A percentile compares a stretch with the other conserved stretches of the same genome.
phyloP scores from a whole-genome alignment of 2,329 filamentous ascomycete species.

The Zasmidium angulare region DNA sequence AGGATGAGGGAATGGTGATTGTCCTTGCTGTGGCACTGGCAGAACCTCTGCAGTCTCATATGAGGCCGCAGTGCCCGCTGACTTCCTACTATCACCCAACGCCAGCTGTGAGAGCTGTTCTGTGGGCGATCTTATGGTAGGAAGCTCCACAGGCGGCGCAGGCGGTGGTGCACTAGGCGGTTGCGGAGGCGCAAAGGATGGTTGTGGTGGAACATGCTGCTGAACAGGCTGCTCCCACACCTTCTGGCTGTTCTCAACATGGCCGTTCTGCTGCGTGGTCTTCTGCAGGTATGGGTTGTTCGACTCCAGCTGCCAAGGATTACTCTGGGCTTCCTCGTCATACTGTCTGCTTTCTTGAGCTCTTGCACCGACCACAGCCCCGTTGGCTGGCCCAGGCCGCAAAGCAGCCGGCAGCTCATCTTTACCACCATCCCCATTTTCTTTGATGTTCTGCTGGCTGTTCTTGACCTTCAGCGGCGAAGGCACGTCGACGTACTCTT shows the following conservation, averaged over 20 bases:
- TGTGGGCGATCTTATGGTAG: conserved; percentile 41
- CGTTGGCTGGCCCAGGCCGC: conserved; percentile 26
- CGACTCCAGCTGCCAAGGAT: conserved; percentile 29
- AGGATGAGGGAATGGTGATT: conserved; percentile 24
- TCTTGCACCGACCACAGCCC: conserved; percentile 7
- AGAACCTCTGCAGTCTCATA: conserved; percentile 26
- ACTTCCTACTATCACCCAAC: conserved; percentile 27
- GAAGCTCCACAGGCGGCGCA: conserved; percentile 39
- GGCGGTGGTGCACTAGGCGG: conserved; percentile 20
- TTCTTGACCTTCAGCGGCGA: conserved; percentile 29
- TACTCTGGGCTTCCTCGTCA: conserved; percentile 26
- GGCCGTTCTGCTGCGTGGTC: conserved; percentile 13
- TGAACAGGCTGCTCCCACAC: conserved; percentile 39
- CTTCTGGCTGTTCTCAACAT: conserved; percentile 36
- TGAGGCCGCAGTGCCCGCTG: conserved; percentile 17
- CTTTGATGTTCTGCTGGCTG: conserved; percentile 26
- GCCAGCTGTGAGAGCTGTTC: conserved; percentile 41
- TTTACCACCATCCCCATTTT: conserved; percentile 17
- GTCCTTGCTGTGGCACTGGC: conserved; percentile 29
- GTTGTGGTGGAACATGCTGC: conserved; percentile 12
- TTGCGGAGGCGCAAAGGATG: conserved; percentile 26
- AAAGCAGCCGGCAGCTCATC: conserved; percentile 29
- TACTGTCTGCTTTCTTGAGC: conserved; percentile 20
- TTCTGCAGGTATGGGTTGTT: conserved; percentile 24
- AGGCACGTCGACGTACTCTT: conserved; percentile 27